These are phyloP conservation scores for Rosellinia necatrix DNA, from an alignment of 2,329 filamentous ascomycete genomes.

Conservation along the genomic window DNA sequence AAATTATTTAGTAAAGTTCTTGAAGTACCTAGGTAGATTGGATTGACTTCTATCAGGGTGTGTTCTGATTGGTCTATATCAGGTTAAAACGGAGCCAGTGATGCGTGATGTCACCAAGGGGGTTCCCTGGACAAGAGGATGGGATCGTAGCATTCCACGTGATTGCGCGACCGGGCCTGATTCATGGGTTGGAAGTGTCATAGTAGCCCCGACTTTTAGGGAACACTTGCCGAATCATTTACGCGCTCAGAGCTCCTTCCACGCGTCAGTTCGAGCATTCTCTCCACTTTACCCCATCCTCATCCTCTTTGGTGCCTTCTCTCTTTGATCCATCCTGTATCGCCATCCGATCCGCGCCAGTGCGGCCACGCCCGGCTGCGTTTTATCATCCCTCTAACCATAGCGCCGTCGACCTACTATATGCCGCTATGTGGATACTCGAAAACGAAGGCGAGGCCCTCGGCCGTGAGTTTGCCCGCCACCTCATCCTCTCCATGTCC, in stretches of 20 bases:
- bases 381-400: too few relatives aligned
- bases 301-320: background rate
- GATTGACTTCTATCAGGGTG: too few relatives aligned
- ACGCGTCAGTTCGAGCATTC: background rate
- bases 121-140: too few relatives aligned
- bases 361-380: background rate
- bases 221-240: slow-evolving; percentile 6
- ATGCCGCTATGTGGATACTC: slow-evolving; percentile 57
- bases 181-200: too few relatives aligned
- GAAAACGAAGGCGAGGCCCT: slow-evolving; percentile 56
- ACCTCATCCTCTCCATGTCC: background rate
- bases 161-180: slow-evolving; percentile 10
- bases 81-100: too few relatives aligned
- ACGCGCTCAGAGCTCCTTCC: slow-evolving; percentile 11
- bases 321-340: background rate
- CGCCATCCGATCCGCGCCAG: background rate
- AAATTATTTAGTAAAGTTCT: too few relatives aligned
- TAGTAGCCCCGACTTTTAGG: too few relatives aligned
- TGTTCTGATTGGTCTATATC: too few relatives aligned
- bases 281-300: slow-evolving; percentile 1
- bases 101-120: too few relatives aligned
- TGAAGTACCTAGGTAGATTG: too few relatives aligned
- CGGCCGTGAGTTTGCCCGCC: slow-evolving; percentile 44
- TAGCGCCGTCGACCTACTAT: too few relatives aligned
- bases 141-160: slow-evolving; percentile 17